Percentiles rank a stretch among this genome's conserved stretches.
phyloP scores from a whole-genome alignment of 176 grass and related monocot species.

The Olyra latifolia region DNA sequence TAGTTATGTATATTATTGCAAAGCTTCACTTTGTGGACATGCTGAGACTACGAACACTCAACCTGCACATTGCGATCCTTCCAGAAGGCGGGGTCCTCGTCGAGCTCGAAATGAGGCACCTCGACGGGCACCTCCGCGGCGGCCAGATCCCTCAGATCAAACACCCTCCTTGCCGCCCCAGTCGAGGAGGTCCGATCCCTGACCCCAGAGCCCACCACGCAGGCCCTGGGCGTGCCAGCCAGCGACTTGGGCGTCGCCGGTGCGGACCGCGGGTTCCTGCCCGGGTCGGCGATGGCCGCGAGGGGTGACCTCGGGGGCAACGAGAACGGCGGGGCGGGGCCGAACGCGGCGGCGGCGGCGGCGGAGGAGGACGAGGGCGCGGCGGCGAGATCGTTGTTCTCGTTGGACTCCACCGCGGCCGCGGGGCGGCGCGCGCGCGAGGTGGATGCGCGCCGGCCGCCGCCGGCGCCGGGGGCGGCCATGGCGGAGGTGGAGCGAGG shows the following conservation, averaged over 20 bases:
- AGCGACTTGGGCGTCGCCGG: slow-evolving; percentile 63
- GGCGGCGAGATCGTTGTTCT: slow-evolving; percentile 59
- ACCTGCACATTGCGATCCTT: slow-evolving; percentile 96
- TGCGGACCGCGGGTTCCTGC: slow-evolving; percentile 60
- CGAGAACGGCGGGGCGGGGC: slow-evolving; percentile 14
- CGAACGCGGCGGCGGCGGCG: neutral
- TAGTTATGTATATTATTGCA: neutral
- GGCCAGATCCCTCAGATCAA: slow-evolving; percentile 42
- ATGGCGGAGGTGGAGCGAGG: slow-evolving; percentile 39
- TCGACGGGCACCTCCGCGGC: slow-evolving; percentile 46
- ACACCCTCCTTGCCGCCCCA: slow-evolving; percentile 41
- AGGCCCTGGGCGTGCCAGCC: slow-evolving; percentile 44
- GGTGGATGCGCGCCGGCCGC: slow-evolving; percentile 29
- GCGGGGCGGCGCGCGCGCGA: slow-evolving; percentile 22
- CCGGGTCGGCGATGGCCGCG: slow-evolving; percentile 63
- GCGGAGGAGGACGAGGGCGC: slow-evolving; percentile 12
- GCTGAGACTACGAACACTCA: neutral
- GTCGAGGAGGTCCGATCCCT: slow-evolving; percentile 58
- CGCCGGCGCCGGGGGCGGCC: slow-evolving; percentile 28
- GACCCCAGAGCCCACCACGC: slow-evolving; percentile 20
- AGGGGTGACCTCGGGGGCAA: slow-evolving; percentile 72
- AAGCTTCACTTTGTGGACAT: neutral
- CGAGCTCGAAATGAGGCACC: slow-evolving; percentile 76
- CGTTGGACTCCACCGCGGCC: slow-evolving; percentile 48
- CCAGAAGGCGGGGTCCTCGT: slow-evolving; percentile 88